Evolutionary conservation across 371 early-diverging fungal genomes (phyloP), one percentile per base, ranked within the genome.

Genomic region (Fennellomyces sp.): DNA sequence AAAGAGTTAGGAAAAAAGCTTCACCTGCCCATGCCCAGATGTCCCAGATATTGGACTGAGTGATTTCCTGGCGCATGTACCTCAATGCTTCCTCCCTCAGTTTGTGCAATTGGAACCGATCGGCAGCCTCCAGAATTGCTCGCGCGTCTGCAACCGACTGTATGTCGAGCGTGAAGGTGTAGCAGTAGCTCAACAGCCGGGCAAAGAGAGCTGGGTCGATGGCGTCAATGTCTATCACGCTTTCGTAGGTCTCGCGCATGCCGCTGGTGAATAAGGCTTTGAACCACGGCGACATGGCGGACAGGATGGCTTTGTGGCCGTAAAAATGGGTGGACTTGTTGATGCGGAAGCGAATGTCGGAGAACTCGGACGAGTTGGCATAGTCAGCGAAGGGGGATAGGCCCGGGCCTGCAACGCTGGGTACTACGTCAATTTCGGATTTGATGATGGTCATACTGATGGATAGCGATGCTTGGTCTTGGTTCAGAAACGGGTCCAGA

Each of bases 191-290:
- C 12, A 86, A 58, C 33, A 86, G 36, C 12, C 78, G 59, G 23
- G 68, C 61, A 56, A 86, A 83, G 3, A 70, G 75, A 2, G 63
- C 68, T 29, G 77, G 75, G 17, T 77, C 69, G 3, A 78, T 76
- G 51, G 81, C 75, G 54, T 68, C 61, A 5, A 86, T 69, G 15
- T 64, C 68, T 4, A 86, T 80, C 15, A 76, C 71, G 19, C 67
- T 59, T 42, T 85, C 81, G 33, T 56, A 79, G 0, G 83, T 77
- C 54, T 86, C 86, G 13, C 76, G 79, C 86, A 86, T 85, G 25
- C 86, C 86, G 56, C 83, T 86, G 27, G 82, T 76, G 41, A 86
- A 80, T 60, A 86, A 68, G 27, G 80, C 78, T 33, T 79, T 70
- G 36, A 86, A 86, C 58, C 78, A 82, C 4, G 83, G 73, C 13